These are phyloP conservation scores for Artemisia tridentata DNA, from an alignment of 129 eudicot species.

Conservation along the genomic window DNA sequence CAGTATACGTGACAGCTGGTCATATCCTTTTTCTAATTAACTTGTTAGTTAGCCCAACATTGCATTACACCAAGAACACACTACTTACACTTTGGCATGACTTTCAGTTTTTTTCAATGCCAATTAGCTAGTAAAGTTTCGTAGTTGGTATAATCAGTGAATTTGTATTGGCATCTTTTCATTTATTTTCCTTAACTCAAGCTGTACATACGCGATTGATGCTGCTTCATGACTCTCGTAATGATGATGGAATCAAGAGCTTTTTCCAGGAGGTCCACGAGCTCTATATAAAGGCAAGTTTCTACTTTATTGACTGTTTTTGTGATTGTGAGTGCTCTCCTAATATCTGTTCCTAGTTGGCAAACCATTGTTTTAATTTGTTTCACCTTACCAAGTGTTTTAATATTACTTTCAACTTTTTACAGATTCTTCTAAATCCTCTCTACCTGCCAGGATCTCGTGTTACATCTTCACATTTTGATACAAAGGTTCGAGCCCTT, in stretches of 20 bases:
- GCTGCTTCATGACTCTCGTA: conserved; percentile 93
- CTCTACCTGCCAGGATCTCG: conserved; percentile 89
- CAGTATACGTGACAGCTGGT: conserved; percentile 90
- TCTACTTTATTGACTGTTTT: background rate
- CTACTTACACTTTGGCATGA: background rate
- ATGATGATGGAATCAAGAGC: conserved; percentile 91
- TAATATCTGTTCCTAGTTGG: background rate
- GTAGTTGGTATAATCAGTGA: background rate
- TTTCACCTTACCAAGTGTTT: background rate
- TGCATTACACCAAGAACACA: background rate
- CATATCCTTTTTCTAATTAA: conserved; percentile 54
- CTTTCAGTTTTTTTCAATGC: background rate
- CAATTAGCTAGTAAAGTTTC: too few relatives aligned
- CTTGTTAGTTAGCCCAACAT: background rate
- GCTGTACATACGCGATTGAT: conserved; percentile 75
- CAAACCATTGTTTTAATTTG: background rate
- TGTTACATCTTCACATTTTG: conserved; percentile 81
- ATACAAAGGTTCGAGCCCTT: conserved; percentile 85
- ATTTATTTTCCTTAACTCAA: conserved; percentile 34
- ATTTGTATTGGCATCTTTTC: background rate
- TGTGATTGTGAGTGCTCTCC: background rate
- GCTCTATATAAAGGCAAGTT: conserved; percentile 74
- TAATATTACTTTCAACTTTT: background rate
- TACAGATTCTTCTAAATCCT: conserved; percentile 79
- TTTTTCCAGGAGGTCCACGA: conserved; percentile 97